Evolutionary conservation across 1,284 basidiomycete species (phyloP).

Genomic region (Gastroboletus turbinatus): DNA sequence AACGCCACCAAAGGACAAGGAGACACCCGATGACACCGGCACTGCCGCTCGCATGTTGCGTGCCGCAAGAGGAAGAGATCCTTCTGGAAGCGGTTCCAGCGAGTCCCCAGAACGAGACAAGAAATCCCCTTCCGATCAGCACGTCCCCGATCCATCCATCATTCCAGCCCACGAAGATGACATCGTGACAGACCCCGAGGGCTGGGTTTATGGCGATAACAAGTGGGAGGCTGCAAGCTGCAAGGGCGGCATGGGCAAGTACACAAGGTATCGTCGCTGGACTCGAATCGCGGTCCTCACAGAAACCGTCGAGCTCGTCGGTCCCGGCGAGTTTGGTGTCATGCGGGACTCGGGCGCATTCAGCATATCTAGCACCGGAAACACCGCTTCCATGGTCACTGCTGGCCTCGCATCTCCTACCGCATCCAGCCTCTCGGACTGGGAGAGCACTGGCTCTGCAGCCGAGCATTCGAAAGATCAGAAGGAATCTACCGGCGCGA

Average conservation of each 20-base stretch:
- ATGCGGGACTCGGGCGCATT: slow-evolving; percentile 30
- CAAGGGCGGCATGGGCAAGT: slow-evolving; percentile 88
- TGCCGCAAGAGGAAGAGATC: slow-evolving; percentile 23
- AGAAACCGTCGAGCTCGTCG: slow-evolving; percentile 65
- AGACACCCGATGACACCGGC: slow-evolving; percentile 31
- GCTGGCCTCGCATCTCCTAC: slow-evolving; percentile 29
- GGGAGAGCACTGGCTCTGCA: slow-evolving; percentile 32
- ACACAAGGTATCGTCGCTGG: slow-evolving; percentile 83
- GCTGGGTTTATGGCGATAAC: slow-evolving; percentile 95
- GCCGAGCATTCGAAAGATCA: slow-evolving; percentile 23
- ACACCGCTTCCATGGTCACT: slow-evolving; percentile 30
- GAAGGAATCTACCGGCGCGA: slow-evolving; percentile 18
- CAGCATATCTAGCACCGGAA: slow-evolving; percentile 12
- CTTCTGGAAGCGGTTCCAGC: slow-evolving; percentile 6
- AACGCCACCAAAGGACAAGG: slow-evolving; percentile 59
- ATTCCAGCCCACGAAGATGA: slow-evolving; percentile 38
- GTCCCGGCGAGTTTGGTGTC: slow-evolving; percentile 35
- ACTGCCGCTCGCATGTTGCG: slow-evolving; percentile 33
- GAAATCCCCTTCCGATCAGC: slow-evolving; percentile 17
- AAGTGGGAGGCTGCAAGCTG: slow-evolving; percentile 86
- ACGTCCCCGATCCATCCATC: slow-evolving; percentile 21
- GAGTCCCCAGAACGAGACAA: slow-evolving; percentile 27
- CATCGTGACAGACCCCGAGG: slow-evolving; percentile 77
- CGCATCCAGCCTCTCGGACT: slow-evolving; percentile 30
- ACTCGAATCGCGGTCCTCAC: slow-evolving; percentile 76